Conservation (phyloP, 2,329 filamentous ascomycete species). For the Penicillium sp. region DNA sequence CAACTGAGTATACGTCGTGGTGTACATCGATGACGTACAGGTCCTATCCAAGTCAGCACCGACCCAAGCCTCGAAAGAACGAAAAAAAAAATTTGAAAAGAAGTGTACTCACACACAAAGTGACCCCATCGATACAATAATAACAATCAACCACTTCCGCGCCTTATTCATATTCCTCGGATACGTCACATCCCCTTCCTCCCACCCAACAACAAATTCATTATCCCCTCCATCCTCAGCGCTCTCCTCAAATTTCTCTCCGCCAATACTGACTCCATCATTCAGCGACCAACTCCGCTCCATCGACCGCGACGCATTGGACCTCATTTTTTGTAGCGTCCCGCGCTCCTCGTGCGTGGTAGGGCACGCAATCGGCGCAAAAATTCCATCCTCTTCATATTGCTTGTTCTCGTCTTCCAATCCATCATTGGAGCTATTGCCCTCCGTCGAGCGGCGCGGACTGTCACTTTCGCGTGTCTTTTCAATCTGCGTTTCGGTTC, state of each 20-base stretch:
- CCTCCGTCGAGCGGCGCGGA: constrained; percentile 1
- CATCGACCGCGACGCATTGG: constrained; percentile 26
- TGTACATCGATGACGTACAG: constrained; percentile 84
- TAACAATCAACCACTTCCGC: constrained; percentile 77
- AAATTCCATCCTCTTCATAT: constrained; percentile 7
- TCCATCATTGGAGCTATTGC: constrained; percentile 9
- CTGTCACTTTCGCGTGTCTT: neutral
- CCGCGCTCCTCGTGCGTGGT: constrained; percentile 14
- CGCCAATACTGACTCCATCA: constrained; percentile 32
- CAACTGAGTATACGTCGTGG: constrained; percentile 75
- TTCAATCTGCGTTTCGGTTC: constrained; percentile 2
- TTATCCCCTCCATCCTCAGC: constrained; percentile 26
- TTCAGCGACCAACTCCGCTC: constrained; percentile 38
- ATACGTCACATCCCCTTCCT: constrained; percentile 70
- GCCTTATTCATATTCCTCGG: constrained; percentile 65
- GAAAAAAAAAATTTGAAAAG: too few species aligned
- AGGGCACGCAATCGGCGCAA: constrained; percentile 23
- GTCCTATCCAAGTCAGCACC: constrained; percentile 55
- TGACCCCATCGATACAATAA: constrained; percentile 70
- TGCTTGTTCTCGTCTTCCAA: constrained; percentile 8
- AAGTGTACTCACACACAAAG: constrained; percentile 71
- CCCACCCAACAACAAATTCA: constrained; percentile 70
- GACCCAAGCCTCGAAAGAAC: neutral
- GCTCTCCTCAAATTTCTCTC: constrained; percentile 18
- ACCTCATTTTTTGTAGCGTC: constrained; percentile 19